phyloP scores from a whole-genome alignment of 2,329 filamentous ascomycete genomes.

The Nemania sp. region DNA sequence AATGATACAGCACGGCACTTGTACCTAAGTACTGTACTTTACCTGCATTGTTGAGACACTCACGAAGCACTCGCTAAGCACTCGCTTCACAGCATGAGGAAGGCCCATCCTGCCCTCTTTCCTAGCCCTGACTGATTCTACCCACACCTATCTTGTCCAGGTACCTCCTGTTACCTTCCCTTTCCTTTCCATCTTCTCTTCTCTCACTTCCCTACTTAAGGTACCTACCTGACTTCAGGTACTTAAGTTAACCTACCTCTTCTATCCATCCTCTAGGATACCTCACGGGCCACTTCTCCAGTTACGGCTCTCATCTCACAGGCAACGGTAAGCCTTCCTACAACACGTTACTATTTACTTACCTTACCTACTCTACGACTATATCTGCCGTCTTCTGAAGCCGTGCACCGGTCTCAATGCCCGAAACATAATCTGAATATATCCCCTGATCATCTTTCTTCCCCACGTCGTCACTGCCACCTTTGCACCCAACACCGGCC shows the following conservation, averaged over 20 bases:
- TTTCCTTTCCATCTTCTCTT: not conserved
- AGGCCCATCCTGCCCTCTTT: not conserved
- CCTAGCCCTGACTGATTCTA: not conserved
- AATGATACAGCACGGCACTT: not conserved
- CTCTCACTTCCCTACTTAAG: not conserved
- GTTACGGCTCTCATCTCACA: not conserved
- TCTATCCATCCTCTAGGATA: not conserved
- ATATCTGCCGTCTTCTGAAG: not conserved
- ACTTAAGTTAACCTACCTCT: too few species aligned
- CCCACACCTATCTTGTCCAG: not conserved
- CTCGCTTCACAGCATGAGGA: not conserved
- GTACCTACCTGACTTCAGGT: too few species aligned
- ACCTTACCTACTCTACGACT: not conserved
- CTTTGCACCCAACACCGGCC: not conserved
- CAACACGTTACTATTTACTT: too few species aligned
- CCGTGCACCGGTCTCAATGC: too few species aligned
- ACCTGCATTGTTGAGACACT: not conserved
- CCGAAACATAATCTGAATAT: not conserved
- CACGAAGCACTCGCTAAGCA: not conserved
- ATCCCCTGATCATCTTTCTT: not conserved
- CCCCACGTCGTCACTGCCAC: not conserved
- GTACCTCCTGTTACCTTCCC: not conserved
- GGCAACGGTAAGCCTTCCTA: constrained; percentile 1
- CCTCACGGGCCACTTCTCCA: not conserved
- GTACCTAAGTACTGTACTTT: not conserved